Evolutionary conservation across 495 filamentous ascomycete genomes (phyloP), one percentile per base, ranked within the genome.

Genomic region (Echria macrotheca): DNA sequence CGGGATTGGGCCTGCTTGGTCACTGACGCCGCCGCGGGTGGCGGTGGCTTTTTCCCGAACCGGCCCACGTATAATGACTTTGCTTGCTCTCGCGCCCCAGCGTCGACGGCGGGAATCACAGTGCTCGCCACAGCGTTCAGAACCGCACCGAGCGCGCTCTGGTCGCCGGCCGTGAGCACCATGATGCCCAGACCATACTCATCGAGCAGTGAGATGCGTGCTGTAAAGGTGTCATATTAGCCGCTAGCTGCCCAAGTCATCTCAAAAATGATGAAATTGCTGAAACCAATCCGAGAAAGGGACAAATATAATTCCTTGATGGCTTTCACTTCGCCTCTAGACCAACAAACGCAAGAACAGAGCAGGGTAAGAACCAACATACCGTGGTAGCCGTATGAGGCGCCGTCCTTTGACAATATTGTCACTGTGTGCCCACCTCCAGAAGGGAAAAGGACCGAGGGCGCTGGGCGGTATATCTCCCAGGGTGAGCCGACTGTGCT

Each of bases 91-190:
- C 64, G 40, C 12, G 72, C 67, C 0, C 50, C 56, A 0, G 44
- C 57, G 24, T 71, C 65, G 3, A 72, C 15, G 9, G 60, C 63
- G 1, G 71, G 58, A 0, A 71, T 15, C 0, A 62, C 32, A n/a
- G 59, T 55, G 15, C 28, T 32, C 35, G 50, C 4, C 22, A 49
- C 38, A 3, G 56, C 47, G 19, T 54, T 49, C 17, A 52, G 49
- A 7, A 62, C 47, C 4, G 6, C 44, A 2, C 2, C 7, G 26
- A 48, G 25, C 18, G 56, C 56, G 15, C 42, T 21, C 21, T 33
- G 12, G 12, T 54, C 48, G 3, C 59, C 56, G 4, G 59, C 59
- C 21, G 48, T 57, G 1, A 62, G 51, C 1, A 62, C 0, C 25
- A 57, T 48, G 11, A 62, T 2, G 0, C 53, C 59, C 2, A 54